phyloP scores from a whole-genome alignment of 495 filamentous ascomycete species.

The Pseudoneurospora amorphoporcata region DNA sequence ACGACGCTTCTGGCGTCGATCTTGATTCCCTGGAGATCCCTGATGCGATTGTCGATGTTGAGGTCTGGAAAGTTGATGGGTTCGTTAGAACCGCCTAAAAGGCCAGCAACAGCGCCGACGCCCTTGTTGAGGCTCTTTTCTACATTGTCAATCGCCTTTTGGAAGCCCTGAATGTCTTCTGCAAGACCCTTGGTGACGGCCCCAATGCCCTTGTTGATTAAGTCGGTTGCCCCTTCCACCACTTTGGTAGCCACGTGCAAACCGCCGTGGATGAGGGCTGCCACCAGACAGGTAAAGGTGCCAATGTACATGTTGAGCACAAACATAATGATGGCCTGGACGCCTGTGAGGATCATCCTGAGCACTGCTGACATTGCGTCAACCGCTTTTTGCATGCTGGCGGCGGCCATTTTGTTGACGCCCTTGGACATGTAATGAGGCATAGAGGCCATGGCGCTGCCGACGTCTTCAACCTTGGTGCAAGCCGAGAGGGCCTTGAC shows the following conservation, averaged over 20 bases:
- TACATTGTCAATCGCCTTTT: slow-evolving; percentile 52
- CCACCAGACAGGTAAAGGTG: slow-evolving; percentile 80
- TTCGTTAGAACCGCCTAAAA: slow-evolving; percentile 25
- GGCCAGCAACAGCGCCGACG: background rate
- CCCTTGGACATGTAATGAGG: slow-evolving; percentile 84
- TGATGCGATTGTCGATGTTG: slow-evolving; percentile 48
- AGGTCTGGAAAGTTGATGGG: slow-evolving; percentile 34
- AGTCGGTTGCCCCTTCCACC: slow-evolving; percentile 58
- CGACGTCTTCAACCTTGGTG: slow-evolving; percentile 83
- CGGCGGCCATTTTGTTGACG: slow-evolving; percentile 75
- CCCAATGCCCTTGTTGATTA: slow-evolving; percentile 62
- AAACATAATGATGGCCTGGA: slow-evolving; percentile 84
- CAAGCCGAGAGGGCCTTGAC: slow-evolving; percentile 78
- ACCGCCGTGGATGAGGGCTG: slow-evolving; percentile 66
- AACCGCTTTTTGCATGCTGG: slow-evolving; percentile 66
- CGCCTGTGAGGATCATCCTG: slow-evolving; percentile 63
- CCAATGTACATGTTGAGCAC: slow-evolving; percentile 78
- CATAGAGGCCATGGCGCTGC: slow-evolving; percentile 95
- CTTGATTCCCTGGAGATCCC: slow-evolving; percentile 56
- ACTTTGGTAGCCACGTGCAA: slow-evolving; percentile 58
- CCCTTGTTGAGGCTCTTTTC: slow-evolving; percentile 38
- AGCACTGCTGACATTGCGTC: slow-evolving; percentile 66
- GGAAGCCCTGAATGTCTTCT: slow-evolving; percentile 43
- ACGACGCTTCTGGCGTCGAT: slow-evolving; percentile 54
- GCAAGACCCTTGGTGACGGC: slow-evolving; percentile 53